phyloP scores from a whole-genome alignment of 2,329 filamentous ascomycete species.

The Arthrinium puccinioides region DNA sequence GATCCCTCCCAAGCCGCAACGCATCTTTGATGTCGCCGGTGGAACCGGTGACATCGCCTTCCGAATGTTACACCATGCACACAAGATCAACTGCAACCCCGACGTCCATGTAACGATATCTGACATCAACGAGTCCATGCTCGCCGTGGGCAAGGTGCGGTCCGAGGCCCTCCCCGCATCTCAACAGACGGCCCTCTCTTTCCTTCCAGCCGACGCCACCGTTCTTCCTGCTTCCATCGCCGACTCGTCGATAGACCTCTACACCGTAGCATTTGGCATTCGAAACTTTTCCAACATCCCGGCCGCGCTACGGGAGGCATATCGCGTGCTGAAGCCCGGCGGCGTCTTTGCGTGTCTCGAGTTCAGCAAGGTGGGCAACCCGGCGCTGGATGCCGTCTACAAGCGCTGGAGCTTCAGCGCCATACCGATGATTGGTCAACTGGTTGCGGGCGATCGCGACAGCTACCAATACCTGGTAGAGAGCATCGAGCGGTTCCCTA shows the following conservation, averaged over 20 bases:
- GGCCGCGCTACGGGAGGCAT: slow-evolving; percentile 72
- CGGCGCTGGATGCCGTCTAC: slow-evolving; percentile 76
- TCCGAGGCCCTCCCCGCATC: slow-evolving; percentile 49
- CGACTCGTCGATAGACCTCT: slow-evolving; percentile 74
- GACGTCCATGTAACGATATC: slow-evolving; percentile 81
- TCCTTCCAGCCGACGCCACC: slow-evolving; percentile 89
- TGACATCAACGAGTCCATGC: slow-evolving; percentile 95
- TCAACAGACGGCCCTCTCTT: slow-evolving; percentile 55
- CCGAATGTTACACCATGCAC: slow-evolving; percentile 85
- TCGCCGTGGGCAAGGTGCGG: slow-evolving; percentile 78
- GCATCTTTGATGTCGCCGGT: slow-evolving; percentile 93
- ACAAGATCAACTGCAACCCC: slow-evolving; percentile 70
- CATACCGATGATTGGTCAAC: slow-evolving; percentile 89
- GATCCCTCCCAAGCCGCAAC: slow-evolving; percentile 41
- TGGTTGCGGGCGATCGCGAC: slow-evolving; percentile 88
- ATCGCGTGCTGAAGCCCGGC: slow-evolving; percentile 84
- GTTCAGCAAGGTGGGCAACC: slow-evolving; percentile 76
- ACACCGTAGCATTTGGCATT: slow-evolving; percentile 96
- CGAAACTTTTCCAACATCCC: slow-evolving; percentile 94
- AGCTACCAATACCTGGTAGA: slow-evolving; percentile 98
- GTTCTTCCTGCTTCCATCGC: slow-evolving; percentile 55
- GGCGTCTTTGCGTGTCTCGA: slow-evolving; percentile 96
- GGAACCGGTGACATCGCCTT: slow-evolving; percentile 98
- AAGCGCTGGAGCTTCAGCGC: slow-evolving; percentile 94
- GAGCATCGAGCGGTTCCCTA: slow-evolving; percentile 91